Base-by-base conservation (phyloP, 2,329 filamentous ascomycete species). In the Aspergillus clavatus region DNA sequence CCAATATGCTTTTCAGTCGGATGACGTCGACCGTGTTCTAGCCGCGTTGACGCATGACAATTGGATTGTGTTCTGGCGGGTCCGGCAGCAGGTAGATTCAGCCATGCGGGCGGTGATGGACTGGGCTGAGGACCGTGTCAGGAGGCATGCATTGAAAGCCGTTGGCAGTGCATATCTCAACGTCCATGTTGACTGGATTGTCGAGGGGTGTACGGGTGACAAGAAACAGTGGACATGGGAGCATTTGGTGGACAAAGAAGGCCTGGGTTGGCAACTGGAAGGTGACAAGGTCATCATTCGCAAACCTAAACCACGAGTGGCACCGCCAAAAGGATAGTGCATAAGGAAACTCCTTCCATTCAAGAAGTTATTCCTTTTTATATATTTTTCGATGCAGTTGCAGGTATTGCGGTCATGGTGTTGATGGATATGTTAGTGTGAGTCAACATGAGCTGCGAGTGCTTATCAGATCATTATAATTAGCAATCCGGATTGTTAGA, bases 191-290 rank as follows among this genome's bases (percentile, higher is more conserved):
- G 87, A 93, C 68, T 77, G 75, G 60, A 77, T 80, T 46, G 78
- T 86, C 4, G 82, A 81, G 38, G 74, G 65, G 35, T 69, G 70
- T 42, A 69, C 69, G 7, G 70, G 71, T 7, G 63, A 68, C 28
- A 60, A 62, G 27, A 52, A 61, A 33, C 51, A 47, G 38, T 70
- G 79, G 55, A 73, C 69, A n/a, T 98, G 91, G 89, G 74, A 80
- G 8, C 80, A 81, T 40, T 69, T 97, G 59, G 77, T 70, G 46
- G 75, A 79, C 26, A 73, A 79, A 53, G 82, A 87, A 60, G 82
- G 82, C 2, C 85, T 97, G 1, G 89, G 89, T 0, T 98, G 93
- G 93, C 81, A 89, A 60, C 72, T 87, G 57, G 83, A 87, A 31
- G 83, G 79, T 4, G 75, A 78, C 35, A 85, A 72, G 58, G 83